Evolutionary conservation across 1,284 basidiomycete species (phyloP).

Genomic region (Austroboletus novae-zelandiae): DNA sequence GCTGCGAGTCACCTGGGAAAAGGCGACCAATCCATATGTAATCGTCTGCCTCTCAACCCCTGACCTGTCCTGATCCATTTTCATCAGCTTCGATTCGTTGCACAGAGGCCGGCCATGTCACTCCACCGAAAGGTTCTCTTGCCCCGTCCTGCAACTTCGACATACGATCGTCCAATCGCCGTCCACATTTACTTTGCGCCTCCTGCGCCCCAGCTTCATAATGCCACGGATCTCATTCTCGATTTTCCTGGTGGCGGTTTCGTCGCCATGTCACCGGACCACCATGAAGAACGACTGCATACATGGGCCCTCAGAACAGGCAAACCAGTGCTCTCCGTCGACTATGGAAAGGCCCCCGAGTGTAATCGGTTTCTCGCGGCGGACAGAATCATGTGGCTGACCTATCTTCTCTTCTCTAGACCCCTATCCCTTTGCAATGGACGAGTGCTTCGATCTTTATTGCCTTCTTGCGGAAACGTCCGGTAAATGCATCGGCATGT

Average conservation of each 20-base stretch:
- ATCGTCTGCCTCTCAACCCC: slow-evolving; percentile 23
- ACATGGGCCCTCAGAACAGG: slow-evolving; percentile 82
- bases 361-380: slow-evolving; percentile 48
- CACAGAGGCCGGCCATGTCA: slow-evolving; percentile 57
- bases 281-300: slow-evolving; percentile 93
- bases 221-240: slow-evolving; percentile 78
- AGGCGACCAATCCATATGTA: slow-evolving; percentile 91
- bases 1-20: slow-evolving; percentile 95
- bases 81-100: slow-evolving; percentile 65
- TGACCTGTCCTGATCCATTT: slow-evolving; percentile 8
- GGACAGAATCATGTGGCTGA: slow-evolving; percentile 1
- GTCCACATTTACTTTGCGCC: slow-evolving; percentile 84
- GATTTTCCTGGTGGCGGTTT: slow-evolving; percentile 97
- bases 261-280: slow-evolving; percentile 91
- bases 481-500: slow-evolving; percentile 84
- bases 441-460: slow-evolving; percentile 93
- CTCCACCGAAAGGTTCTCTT: slow-evolving; percentile 78
- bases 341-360: slow-evolving; percentile 97
- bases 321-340: slow-evolving; percentile 82
- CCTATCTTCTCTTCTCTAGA: slow-evolving; percentile 45
- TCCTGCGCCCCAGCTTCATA: slow-evolving; percentile 63
- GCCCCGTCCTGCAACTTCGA: slow-evolving; percentile 74
- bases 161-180: slow-evolving; percentile 78
- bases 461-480: slow-evolving; percentile 77
- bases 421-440: slow-evolving; percentile 93